These are phyloP conservation scores for Lichtheimia corymbifera DNA, from an alignment of 371 early-diverging fungal genomes.

Conservation along the genomic window DNA sequence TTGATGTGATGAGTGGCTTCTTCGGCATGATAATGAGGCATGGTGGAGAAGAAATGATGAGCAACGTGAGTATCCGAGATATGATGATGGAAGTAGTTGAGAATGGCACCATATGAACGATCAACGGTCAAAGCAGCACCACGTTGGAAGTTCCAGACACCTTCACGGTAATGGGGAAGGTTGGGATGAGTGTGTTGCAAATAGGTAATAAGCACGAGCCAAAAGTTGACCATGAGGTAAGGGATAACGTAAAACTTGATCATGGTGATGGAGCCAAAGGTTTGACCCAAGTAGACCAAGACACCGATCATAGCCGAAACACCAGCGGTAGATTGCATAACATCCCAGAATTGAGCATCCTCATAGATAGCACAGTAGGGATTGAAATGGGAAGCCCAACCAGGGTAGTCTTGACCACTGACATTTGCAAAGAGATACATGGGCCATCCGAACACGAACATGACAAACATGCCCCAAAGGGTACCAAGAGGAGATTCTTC, in stretches of 20 bases:
- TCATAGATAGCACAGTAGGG: conserved; percentile 78
- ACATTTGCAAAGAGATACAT: conserved; percentile 73
- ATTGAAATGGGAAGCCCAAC: conserved; percentile 83
- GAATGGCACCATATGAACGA: conserved; percentile 77
- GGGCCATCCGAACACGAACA: conserved; percentile 85
- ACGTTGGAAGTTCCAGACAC: conserved; percentile 83
- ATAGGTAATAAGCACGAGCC: conserved; percentile 87
- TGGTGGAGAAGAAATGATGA: conserved; percentile 87
- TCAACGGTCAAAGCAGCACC: conserved; percentile 83
- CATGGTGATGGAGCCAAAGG: conserved; percentile 62
- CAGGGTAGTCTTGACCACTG: conserved; percentile 69
- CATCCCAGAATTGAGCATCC: conserved; percentile 59
- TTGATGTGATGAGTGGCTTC: conserved; percentile 80
- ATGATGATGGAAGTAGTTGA: conserved; percentile 81
- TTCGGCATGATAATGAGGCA: conserved; percentile 89
- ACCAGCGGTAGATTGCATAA: conserved; percentile 76
- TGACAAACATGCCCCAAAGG: conserved; percentile 57
- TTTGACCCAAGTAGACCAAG: conserved; percentile 51
- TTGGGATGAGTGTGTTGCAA: conserved; percentile 84
- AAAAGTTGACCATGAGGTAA: conserved; percentile 79
- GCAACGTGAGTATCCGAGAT: conserved; percentile 84
- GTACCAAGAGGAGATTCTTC: conserved; percentile 70
- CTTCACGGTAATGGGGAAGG: conserved; percentile 78
- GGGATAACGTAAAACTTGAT: conserved; percentile 82
- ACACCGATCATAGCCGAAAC: conserved; percentile 54